Conservation (phyloP, 371 early-diverging fungal genomes). For the Mortierella sp. region DNA sequence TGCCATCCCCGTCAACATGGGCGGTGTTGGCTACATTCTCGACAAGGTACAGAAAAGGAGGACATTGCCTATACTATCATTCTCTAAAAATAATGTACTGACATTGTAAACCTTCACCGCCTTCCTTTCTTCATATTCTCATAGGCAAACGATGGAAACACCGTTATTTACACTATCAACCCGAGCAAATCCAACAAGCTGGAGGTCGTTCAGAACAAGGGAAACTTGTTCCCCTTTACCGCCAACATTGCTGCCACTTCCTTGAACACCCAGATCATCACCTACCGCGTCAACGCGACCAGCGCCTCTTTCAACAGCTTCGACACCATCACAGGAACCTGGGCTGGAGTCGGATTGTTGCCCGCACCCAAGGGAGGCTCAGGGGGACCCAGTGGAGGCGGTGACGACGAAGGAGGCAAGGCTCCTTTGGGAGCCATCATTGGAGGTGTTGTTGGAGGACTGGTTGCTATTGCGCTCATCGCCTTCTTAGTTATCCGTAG, state of each 20-base stretch:
- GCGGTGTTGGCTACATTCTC: constrained; percentile 31
- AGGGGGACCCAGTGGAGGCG: not conserved
- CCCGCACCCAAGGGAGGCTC: not conserved
- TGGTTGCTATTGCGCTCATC: constrained; percentile 36
- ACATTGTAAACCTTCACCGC: not conserved
- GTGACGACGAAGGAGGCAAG: not conserved
- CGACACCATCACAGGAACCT: constrained; percentile 20
- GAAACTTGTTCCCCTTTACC: constrained; percentile 38
- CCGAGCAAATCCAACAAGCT: constrained; percentile 30
- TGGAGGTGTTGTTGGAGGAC: constrained; percentile 47
- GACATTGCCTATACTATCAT: not conserved
- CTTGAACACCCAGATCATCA: constrained; percentile 20
- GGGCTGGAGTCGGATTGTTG: constrained; percentile 37
- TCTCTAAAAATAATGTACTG: not conserved
- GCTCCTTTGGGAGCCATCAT: constrained; percentile 32
- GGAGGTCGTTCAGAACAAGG: constrained; percentile 11
- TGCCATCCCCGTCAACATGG: constrained; percentile 34
- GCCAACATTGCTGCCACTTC: constrained; percentile 22
- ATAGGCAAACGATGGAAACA: constrained; percentile 34
- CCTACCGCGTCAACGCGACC: constrained; percentile 17
- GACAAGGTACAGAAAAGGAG: constrained; percentile 27
- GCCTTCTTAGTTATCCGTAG: constrained; percentile 37
- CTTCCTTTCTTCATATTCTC: not conserved
- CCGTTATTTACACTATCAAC: constrained; percentile 29
- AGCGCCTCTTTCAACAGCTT: constrained; percentile 28